Conservation (phyloP, 75 land plant genomes). For the Isoetes taiwanensis region DNA sequence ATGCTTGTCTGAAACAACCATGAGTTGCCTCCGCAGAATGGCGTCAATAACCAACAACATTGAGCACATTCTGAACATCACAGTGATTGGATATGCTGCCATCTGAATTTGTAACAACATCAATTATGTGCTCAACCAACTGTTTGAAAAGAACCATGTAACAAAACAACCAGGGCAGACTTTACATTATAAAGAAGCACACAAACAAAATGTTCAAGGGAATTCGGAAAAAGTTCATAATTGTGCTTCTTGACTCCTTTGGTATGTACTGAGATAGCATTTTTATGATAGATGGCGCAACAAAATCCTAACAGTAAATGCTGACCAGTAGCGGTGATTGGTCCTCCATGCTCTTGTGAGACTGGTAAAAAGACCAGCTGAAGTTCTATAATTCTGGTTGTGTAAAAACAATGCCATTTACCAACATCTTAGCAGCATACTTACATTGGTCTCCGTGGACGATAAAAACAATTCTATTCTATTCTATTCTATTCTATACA, state of each 20-base stretch:
- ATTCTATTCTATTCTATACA: no score
- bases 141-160: no score
- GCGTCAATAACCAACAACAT: slow-evolving; percentile 83
- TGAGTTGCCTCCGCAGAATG: slow-evolving; percentile 61
- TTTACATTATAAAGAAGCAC: slow-evolving; percentile 84
- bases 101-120: no score
- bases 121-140: no score
- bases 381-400: no score
- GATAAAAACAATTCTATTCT: no score
- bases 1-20: slow-evolving; percentile 60
- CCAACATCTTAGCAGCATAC: neutral
- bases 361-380: slow-evolving; percentile 37
- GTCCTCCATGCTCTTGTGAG: slow-evolving; percentile 37
- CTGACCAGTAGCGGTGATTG: slow-evolving; percentile 49
- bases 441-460: no score
- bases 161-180: neutral
- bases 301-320: slow-evolving; percentile 85
- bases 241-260: slow-evolving; percentile 94
- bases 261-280: slow-evolving; percentile 97
- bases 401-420: neutral
- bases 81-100: slow-evolving; percentile 83
- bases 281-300: slow-evolving; percentile 97
- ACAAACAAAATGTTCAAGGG: slow-evolving; percentile 91
- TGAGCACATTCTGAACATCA: slow-evolving; percentile 99
- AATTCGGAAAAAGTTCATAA: slow-evolving; percentile 98